Conservation (phyloP, 2,329 filamentous ascomycete species). For the Colletotrichum sojae region DNA sequence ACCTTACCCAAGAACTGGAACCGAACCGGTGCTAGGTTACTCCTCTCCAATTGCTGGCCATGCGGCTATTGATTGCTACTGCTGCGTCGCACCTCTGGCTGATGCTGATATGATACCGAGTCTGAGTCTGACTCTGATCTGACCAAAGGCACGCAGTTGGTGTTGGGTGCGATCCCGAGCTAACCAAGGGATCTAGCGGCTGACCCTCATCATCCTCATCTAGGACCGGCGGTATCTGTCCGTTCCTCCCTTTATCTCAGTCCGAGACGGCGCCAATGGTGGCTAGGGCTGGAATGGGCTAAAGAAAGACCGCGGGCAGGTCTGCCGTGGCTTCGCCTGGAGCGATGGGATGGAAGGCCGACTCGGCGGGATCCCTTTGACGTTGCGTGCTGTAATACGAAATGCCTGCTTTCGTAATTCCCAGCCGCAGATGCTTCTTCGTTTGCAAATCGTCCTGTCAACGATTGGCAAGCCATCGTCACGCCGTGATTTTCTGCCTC, state of each 20-base stretch:
- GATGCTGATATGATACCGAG: slow-evolving; percentile 22
- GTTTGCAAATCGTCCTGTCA: slow-evolving; percentile 11
- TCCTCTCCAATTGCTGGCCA: not conserved
- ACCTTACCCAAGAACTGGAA: too few species aligned
- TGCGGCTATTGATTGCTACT: slow-evolving; percentile 21
- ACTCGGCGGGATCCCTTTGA: slow-evolving; percentile 20
- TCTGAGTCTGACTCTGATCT: slow-evolving; percentile 5
- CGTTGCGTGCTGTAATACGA: slow-evolving; percentile 1
- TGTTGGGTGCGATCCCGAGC: slow-evolving; percentile 1
- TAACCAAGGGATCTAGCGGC: not conserved
- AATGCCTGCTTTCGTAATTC: slow-evolving; percentile 21
- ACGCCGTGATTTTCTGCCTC: slow-evolving; percentile 2
- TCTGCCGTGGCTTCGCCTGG: slow-evolving; percentile 1
- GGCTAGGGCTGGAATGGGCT: slow-evolving; percentile 15
- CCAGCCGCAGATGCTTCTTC: not conserved
- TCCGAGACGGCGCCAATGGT: slow-evolving; percentile 10
- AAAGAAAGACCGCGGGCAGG: slow-evolving; percentile 13
- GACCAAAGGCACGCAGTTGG: too few species aligned
- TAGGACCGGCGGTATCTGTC: slow-evolving; percentile 16
- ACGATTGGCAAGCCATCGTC: slow-evolving; percentile 1
- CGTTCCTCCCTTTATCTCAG: not conserved
- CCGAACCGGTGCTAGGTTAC: too few species aligned
- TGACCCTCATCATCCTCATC: slow-evolving; percentile 1
- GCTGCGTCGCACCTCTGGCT: slow-evolving; percentile 9
- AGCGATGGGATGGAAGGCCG: slow-evolving; percentile 17